Conservation (phyloP, 2,329 filamentous ascomycete genomes). For the Colletotrichum lupini region DNA sequence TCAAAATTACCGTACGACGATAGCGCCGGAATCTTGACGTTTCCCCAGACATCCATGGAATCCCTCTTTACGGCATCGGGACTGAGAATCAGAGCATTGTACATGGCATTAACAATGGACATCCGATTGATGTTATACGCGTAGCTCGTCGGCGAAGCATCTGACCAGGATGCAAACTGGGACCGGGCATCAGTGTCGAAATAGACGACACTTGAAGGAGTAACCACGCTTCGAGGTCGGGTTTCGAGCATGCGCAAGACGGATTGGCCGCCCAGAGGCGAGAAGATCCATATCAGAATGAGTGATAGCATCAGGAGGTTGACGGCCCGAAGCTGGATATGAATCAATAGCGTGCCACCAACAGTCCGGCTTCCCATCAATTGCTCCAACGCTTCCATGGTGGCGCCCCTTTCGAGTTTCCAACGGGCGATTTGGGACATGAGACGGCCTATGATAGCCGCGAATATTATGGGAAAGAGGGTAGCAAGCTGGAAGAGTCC, state of each 20-base stretch:
- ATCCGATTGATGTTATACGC: background rate
- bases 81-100: conserved; percentile 37
- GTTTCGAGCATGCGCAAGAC: conserved; percentile 37
- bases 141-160: background rate
- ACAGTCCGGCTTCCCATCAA: conserved; percentile 44
- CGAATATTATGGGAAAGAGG: conserved; percentile 45
- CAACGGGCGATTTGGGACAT: conserved; percentile 40
- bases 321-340: conserved; percentile 40
- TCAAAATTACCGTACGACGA: background rate
- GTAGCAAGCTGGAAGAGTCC: conserved; percentile 22
- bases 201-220: background rate
- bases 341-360: conserved; percentile 40
- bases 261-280: conserved; percentile 45
- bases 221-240: background rate
- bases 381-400: conserved; percentile 41
- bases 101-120: background rate
- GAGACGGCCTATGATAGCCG: conserved; percentile 41
- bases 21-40: conserved; percentile 42
- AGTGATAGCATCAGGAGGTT: conserved; percentile 41
- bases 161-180: background rate
- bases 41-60: conserved; percentile 42
- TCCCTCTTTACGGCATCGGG: conserved; percentile 37
- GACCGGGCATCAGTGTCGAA: background rate
- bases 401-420: conserved; percentile 43
- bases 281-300: conserved; percentile 43